Evolutionary conservation across 306 rosid species (phyloP), one percentile per base, ranked within the genome.

Genomic region (Sophora flavescens): DNA sequence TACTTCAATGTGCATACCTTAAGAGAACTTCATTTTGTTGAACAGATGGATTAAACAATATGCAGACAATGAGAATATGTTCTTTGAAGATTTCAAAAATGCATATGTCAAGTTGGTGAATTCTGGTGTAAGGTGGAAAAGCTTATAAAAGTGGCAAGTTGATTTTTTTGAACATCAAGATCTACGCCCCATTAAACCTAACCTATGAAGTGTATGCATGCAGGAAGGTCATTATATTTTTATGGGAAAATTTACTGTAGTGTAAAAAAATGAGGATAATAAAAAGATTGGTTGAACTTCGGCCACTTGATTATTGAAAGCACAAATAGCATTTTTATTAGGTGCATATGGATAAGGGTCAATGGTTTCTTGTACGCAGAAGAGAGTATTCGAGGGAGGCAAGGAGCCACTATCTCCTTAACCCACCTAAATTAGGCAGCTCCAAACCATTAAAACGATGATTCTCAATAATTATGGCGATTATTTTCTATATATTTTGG

Each of bases 91-190:
- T 86, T 96, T 96, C 79, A 81, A 84, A 78, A 87, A 83, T 70
- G 98, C 96, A 35, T 91, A 92, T 67, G 74, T 78, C 82, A 96
- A 96, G 86, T 85, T 96, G 83, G 99, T 92, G 86, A 91, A 91
- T 83, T 81, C 90, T 70, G 98, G 98, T 64, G 99, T 84, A 32
- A 88, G 78, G 79, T 92, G 99, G 99, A 89, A 63, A 80, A 83
- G 80, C 80, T 60, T 68, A 54, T 90, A 82, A 74, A 67, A 71
- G 81, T 35, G 52, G 59, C 63, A 42, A 33, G 36, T 63, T 75
- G 44, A 56, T 17, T 39, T 51, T 33, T 79, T 63, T 32, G 52
- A 41, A n/a, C 36, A 50, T 48, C 47, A 70, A 61, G 15, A 61
- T 78, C 44, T 59, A 70, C 70, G 33, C 30, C 48, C 45, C 74